Base-by-base conservation (phyloP, 441 rosid genomes). In the Jatropha multifida region DNA sequence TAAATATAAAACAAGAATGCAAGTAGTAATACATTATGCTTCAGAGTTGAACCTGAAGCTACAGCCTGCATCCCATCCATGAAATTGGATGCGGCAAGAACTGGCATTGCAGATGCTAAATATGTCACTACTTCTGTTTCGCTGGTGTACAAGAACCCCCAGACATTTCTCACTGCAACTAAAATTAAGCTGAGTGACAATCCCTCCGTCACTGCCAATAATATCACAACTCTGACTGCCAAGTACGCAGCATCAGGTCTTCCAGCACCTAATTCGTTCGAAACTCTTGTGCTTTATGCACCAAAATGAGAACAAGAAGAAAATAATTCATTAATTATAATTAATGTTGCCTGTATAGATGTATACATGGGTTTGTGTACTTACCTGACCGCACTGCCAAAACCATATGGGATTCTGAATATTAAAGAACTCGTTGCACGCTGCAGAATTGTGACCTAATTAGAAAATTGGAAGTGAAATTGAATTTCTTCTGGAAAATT, bases 201-300 rank as follows among this genome's bases (percentile, higher is more conserved):
- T 4, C 83, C 83, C 54, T 82, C 82, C 11, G 49, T 64, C 8
- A 75, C 60, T 9, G 83, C 86, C 42, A 85, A 67, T 60, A 76
- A 32, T 41, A 79, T 75, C n/a, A 60, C 85, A 4, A 78, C 48
- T 17, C 60, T 58, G 42, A 84, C 86, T 15, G 89, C 88, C 13
- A 77, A 72, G 27, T 63, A 66, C n/a, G 88, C 93, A 38, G 82
- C 81, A n/a, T 56, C 26, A 1, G 88, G 85, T 26, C 80, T 83
- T 26, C 87, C 89, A 0, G 89, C 90, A 8, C 90, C 95, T 69
- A 90, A 71, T 74, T 87, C 92, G 27, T 87, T 89, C 17, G 92
- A 86, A 7, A 87, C 87, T 68, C 92, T 86, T 10, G 90, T 89
- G 84, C 96, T 90, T 40, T 18, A 51, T 61, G 7, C 48, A 60